These are phyloP conservation scores for Rhizopogon hawkerae DNA, from an alignment of 1,284 basidiomycete genomes.

Conservation along the genomic window DNA sequence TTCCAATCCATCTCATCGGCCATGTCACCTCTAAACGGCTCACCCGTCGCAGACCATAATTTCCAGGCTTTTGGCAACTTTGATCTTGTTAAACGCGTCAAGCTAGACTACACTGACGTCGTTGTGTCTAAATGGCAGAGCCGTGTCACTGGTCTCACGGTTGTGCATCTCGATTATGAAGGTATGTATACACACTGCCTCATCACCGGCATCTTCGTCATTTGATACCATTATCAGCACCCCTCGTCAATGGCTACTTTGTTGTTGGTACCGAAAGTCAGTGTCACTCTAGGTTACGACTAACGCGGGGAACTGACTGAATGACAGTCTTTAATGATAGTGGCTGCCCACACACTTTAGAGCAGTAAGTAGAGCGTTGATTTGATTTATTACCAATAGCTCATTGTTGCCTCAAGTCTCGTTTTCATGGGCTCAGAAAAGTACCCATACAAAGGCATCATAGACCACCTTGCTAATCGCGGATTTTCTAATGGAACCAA, in stretches of 20 bases:
- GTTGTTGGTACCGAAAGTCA: conserved; percentile 87
- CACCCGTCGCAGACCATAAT: conserved; percentile 7
- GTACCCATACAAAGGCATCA: conserved; percentile 95
- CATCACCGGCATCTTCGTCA: neutral
- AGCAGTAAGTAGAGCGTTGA: conserved; percentile 55
- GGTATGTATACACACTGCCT: conserved; percentile 42
- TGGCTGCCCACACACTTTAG: conserved; percentile 89
- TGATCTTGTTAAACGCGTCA: conserved; percentile 65
- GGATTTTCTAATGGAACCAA: conserved; percentile 93
- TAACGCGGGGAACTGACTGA: conserved; percentile 4
- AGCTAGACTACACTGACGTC: conserved; percentile 70
- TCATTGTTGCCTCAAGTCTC: conserved; percentile 39
- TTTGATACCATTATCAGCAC: conserved; percentile 41
- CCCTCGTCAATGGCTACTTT: conserved; percentile 90
- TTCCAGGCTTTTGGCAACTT: conserved; percentile 56
- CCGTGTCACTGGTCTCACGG: conserved; percentile 65
- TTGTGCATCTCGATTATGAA: conserved; percentile 79
- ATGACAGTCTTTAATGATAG: conserved; percentile 80
- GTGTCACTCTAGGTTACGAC: conserved; percentile 18
- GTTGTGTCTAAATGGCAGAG: conserved; percentile 81
- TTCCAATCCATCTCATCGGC: conserved; percentile 23
- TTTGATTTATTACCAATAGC: neutral
- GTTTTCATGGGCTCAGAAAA: conserved; percentile 93
- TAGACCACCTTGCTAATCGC: conserved; percentile 95
- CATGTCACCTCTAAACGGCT: conserved; percentile 18